Evolutionary conservation across 306 rosid genomes (phyloP), one percentile per base, ranked within the genome.

Genomic region (Cucurbita argyrosperma): DNA sequence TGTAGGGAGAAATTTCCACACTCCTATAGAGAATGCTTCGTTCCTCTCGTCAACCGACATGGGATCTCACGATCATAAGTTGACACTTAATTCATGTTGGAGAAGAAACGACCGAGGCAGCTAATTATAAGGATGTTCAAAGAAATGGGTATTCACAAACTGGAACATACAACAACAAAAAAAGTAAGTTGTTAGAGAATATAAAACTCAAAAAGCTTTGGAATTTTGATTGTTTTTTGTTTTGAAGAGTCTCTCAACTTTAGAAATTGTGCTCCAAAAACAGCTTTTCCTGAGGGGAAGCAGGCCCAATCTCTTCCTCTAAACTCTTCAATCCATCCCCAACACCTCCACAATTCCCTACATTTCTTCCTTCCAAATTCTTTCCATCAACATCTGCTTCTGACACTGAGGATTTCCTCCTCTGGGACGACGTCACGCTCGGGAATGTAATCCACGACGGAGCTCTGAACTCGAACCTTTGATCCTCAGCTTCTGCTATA

Each of bases 371-470:
- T 70, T 93, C 97, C 3, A 40, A 65, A 77, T 80, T 86, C 80
- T 87, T 89, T 52, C 88, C 97, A 10, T 90, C 98, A 54, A 85
- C 87, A 42, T 93, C 98, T 26, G 85, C 90, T 15, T 93, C 97
- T 8, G 98, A 90, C 7, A 72, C 91, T 10, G 98, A 90, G 8
- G 98, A 93, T 72, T 93, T 94, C 79, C 98, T 85, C 73, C 98
- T 86, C 18, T 94, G 98, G 74, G 98, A 94, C 65, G 98, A 94
- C n/a, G 98, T 83, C 35, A 94, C 97, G 68, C 98, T 94, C 0
- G 98, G 97, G 57, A 90, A 94, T 16, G 98, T 94, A 68, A 94
- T 94, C 98, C 98, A 93, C 3, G 96, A 89, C 0, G 97, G 98
- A 74, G 98, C 97, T 76, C 96, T 84, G 66, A 90, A 90, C 84